These are phyloP conservation scores for Aspergillus sp. DNA, from an alignment of 2,329 filamentous ascomycete species.

Conservation along the genomic window DNA sequence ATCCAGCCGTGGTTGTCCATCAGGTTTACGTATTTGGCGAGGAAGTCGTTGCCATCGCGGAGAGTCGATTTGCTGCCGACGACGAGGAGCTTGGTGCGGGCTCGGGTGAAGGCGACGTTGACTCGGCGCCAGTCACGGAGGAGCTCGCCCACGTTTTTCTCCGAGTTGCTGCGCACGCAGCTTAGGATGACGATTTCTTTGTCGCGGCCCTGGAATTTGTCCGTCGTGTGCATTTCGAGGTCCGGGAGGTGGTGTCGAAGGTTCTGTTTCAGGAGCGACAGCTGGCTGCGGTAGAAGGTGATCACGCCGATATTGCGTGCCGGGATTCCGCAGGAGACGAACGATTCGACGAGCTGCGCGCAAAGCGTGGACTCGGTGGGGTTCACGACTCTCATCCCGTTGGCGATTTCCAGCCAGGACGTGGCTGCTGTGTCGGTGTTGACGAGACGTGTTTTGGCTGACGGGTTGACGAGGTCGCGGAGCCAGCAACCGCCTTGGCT, in stretches of 20 bases:
- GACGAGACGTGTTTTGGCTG: constrained; percentile 70
- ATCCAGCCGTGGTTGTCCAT: constrained; percentile 75
- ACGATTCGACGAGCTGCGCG: constrained; percentile 67
- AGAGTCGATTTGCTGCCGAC: constrained; percentile 75
- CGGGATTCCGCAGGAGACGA: constrained; percentile 67
- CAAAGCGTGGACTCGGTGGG: constrained; percentile 69
- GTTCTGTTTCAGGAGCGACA: constrained; percentile 67
- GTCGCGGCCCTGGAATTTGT: constrained; percentile 92
- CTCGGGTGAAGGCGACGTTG: constrained; percentile 90
- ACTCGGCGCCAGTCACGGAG: constrained; percentile 86
- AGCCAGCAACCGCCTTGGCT: constrained; percentile 60
- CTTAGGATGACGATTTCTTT: constrained; percentile 86
- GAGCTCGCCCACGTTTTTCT: constrained; percentile 75
- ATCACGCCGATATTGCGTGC: constrained; percentile 80
- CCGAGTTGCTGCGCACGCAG: constrained; percentile 78
- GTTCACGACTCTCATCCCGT: constrained; percentile 83
- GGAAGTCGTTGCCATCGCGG: constrained; percentile 57
- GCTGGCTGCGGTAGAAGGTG: constrained; percentile 90
- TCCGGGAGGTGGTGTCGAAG: constrained; percentile 51
- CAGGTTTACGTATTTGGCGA: constrained; percentile 64
- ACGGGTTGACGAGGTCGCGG: constrained; percentile 57
- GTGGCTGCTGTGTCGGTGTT: constrained; percentile 72
- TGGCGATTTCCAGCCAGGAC: constrained; percentile 51
- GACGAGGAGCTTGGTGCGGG: constrained; percentile 83
- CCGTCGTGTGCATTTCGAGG: constrained; percentile 92